Evolutionary conservation across 345 rosid species (phyloP).

Genomic region (Sonneratia alba): DNA sequence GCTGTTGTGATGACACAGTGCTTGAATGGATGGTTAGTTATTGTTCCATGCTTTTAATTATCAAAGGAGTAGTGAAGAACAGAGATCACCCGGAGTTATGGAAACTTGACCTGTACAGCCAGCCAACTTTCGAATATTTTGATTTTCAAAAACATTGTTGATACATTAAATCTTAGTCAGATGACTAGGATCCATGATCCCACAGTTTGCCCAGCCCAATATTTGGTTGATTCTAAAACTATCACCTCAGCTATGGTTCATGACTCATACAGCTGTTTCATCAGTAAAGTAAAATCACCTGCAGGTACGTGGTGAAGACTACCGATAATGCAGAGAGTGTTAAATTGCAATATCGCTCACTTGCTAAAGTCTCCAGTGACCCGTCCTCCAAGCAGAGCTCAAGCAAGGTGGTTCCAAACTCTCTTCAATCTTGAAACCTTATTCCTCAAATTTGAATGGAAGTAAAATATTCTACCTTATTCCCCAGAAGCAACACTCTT

Average conservation of each 20-base stretch:
- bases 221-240: not conserved
- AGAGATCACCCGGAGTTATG: not conserved
- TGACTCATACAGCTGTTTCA: not conserved
- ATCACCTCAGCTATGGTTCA: not conserved
- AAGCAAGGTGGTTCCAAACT: slow-evolving; percentile 27
- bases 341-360: slow-evolving; percentile 82
- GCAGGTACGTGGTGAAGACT: slow-evolving; percentile 90
- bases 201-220: not conserved
- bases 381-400: slow-evolving; percentile 30
- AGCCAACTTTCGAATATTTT: not conserved
- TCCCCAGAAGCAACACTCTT: not conserved
- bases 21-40: slow-evolving; percentile 86
- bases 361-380: slow-evolving; percentile 52
- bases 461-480: not conserved
- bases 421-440: not conserved
- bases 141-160: too few species aligned
- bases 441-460: not conserved
- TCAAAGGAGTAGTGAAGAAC: not conserved
- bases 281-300: slow-evolving; percentile 2
- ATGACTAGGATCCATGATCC: not conserved
- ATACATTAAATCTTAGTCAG: not conserved
- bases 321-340: slow-evolving; percentile 88
- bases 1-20: slow-evolving; percentile 88
- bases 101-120: not conserved
- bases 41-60: not conserved